phyloP scores from a whole-genome alignment of 805 yeast species.

The Debaryomyces hansenii region DNA sequence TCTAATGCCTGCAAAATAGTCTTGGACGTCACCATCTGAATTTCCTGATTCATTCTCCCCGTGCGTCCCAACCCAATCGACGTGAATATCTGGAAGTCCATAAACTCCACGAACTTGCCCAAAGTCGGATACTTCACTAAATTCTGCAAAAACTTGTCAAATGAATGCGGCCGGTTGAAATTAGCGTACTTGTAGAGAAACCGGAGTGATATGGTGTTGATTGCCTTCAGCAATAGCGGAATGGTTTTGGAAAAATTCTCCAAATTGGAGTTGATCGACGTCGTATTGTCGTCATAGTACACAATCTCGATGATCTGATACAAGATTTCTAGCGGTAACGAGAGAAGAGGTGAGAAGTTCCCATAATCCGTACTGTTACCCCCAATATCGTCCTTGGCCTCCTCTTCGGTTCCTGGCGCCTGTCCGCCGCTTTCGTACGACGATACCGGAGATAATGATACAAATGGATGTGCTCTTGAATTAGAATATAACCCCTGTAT shows the following conservation, averaged over 20 bases:
- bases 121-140: constrained; percentile 41
- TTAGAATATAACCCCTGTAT: background rate
- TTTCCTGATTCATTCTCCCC: constrained; percentile 84
- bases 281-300: constrained; percentile 52
- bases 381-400: background rate
- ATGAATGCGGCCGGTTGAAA: constrained; percentile 78
- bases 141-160: constrained; percentile 67
- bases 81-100: constrained; percentile 88
- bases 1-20: constrained; percentile 66
- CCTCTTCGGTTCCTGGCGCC: background rate
- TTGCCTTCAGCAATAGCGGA: constrained; percentile 55
- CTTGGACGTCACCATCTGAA: constrained; percentile 80
- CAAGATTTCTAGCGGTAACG: constrained; percentile 57
- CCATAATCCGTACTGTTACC: background rate
- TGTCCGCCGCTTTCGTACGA: constrained; percentile 3
- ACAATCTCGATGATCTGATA: constrained; percentile 56
- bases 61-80: constrained; percentile 89
- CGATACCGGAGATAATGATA: constrained; percentile 6
- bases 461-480: background rate
- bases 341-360: constrained; percentile 16
- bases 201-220: constrained; percentile 57
- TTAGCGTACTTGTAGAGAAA: constrained; percentile 65
- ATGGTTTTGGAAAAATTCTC: constrained; percentile 53
- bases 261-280: constrained; percentile 51
- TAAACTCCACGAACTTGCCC: constrained; percentile 65